phyloP scores from a whole-genome alignment of 306 rosid genomes.

The Prunus armeniaca region DNA sequence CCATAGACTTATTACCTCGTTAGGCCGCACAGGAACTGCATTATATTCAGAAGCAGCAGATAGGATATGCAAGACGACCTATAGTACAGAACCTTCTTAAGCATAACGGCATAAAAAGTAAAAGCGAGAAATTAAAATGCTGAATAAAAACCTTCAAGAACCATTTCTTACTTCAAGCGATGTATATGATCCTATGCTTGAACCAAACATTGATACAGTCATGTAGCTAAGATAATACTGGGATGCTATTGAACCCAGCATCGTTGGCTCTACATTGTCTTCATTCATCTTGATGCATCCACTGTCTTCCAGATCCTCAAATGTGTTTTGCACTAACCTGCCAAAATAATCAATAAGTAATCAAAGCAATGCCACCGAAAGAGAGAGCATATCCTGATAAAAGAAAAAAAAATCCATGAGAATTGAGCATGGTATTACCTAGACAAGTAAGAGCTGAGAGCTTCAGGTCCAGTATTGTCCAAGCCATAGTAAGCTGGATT shows the following conservation, averaged over 20 bases:
- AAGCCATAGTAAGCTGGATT: too few species aligned
- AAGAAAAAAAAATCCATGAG: too few species aligned
- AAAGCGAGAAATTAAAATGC: not conserved
- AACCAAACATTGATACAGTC: constrained; percentile 86
- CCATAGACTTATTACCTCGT: constrained; percentile 55
- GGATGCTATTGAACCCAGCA: constrained; percentile 93
- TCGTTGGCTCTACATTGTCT: constrained; percentile 63
- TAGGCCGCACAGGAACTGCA: constrained; percentile 96
- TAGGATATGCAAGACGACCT: constrained; percentile 87
- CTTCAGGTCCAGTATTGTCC: too few species aligned
- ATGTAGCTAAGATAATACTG: constrained; percentile 91
- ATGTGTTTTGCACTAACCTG: constrained; percentile 79
- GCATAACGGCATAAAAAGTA: not conserved
- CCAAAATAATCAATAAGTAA: constrained; percentile 7
- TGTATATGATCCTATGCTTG: constrained; percentile 86
- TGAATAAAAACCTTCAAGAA: constrained; percentile 12
- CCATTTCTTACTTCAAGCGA: constrained; percentile 76
- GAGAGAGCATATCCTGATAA: too few species aligned
- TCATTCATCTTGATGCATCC: constrained; percentile 87
- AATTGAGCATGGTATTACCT: too few species aligned
- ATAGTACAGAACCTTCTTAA: constrained; percentile 10
- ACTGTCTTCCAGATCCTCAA: constrained; percentile 97
- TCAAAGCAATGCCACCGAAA: too few species aligned
- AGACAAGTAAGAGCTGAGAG: too few species aligned
- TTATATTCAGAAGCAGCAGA: constrained; percentile 91